phyloP scores from a whole-genome alignment of 345 rosid genomes.

The Dimocarpus longan region DNA sequence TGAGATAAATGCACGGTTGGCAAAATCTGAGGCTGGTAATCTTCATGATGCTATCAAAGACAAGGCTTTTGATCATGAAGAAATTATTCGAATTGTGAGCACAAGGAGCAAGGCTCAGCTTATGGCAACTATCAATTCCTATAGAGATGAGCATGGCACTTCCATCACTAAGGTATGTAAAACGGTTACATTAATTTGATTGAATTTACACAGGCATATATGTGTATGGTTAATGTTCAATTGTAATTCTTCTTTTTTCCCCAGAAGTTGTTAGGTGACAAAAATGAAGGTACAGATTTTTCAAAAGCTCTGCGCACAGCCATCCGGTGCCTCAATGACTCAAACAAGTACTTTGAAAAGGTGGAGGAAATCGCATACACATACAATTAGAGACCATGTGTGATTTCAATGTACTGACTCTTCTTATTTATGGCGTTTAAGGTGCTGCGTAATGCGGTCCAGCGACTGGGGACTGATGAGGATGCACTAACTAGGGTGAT shows the following conservation, averaged over 20 bases:
- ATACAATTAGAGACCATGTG: neutral
- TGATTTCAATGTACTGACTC: neutral
- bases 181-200: neutral
- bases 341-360: constrained; percentile 60
- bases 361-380: constrained; percentile 18
- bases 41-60: constrained; percentile 53
- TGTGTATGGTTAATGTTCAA: neutral
- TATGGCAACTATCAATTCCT: constrained; percentile 60
- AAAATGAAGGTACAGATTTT: constrained; percentile 24
- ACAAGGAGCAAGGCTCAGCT: constrained; percentile 69
- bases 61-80: constrained; percentile 52
- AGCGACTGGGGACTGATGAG: constrained; percentile 46
- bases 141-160: constrained; percentile 48
- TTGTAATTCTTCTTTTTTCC: neutral
- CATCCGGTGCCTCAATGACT: constrained; percentile 49
- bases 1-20: constrained; percentile 48
- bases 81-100: constrained; percentile 53
- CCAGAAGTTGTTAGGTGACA: constrained; percentile 31
- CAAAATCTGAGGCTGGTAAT: constrained; percentile 48
- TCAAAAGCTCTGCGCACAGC: constrained; percentile 32
- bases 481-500: constrained; percentile 54
- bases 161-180: constrained; percentile 55
- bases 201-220: neutral
- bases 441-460: constrained; percentile 48
- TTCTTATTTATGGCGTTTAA: neutral